Conservation (phyloP, 2,329 filamentous ascomycete species). For the Ceratocystis alfenasii region DNA sequence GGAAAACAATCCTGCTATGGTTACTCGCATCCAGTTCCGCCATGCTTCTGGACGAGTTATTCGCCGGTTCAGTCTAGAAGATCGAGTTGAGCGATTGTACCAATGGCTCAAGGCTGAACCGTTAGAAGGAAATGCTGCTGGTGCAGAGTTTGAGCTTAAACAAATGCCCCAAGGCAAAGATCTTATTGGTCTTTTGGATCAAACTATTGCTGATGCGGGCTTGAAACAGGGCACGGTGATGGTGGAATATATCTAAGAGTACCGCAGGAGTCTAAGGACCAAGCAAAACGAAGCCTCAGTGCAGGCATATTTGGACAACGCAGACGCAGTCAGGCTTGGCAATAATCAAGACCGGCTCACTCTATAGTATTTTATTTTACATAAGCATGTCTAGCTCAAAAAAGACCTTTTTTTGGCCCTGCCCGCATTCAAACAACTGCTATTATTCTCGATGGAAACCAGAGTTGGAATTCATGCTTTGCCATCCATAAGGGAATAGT, state of each 20-base stretch:
- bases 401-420: too few relatives aligned
- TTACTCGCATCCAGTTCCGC: conserved; percentile 85
- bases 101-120: conserved; percentile 93
- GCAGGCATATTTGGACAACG: background rate
- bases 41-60: conserved; percentile 77
- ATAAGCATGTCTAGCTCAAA: background rate
- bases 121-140: conserved; percentile 60
- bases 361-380: too few relatives aligned
- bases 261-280: background rate
- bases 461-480: background rate
- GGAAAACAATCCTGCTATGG: conserved; percentile 52
- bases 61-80: conserved; percentile 65
- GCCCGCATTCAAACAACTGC: background rate
- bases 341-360: too few relatives aligned
- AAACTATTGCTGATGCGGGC: conserved; percentile 66
- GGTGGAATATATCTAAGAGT: conserved; percentile 71
- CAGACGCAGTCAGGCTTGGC: too few relatives aligned
- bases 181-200: conserved; percentile 61
- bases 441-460: background rate
- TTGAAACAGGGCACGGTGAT: conserved; percentile 90
- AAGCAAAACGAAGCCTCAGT: background rate
- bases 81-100: conserved; percentile 72
- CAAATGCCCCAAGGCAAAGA: conserved; percentile 68
- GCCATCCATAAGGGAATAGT: background rate
- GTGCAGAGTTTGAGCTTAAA: conserved; percentile 75